These are phyloP conservation scores for Ascoidea rubescens DNA, from an alignment of 805 yeast genomes.

Conservation along the genomic window DNA sequence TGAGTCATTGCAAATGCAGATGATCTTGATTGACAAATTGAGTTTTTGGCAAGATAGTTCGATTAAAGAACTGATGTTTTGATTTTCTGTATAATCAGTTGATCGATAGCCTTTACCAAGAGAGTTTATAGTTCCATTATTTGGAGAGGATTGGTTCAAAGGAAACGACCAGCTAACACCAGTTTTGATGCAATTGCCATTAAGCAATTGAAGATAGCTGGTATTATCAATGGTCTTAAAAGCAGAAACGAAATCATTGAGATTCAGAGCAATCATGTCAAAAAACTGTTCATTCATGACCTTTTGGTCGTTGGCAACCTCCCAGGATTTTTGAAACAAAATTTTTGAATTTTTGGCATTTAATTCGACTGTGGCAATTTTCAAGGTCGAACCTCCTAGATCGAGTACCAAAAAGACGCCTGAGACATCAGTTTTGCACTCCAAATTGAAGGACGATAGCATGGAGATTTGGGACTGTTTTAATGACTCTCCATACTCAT, in stretches of 20 bases:
- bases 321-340: not conserved
- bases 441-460: slow-evolving; percentile 4
- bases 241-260: not conserved
- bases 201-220: slow-evolving; percentile 6
- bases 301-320: not conserved
- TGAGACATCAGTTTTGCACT: not conserved
- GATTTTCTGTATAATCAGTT: not conserved
- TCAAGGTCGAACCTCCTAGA: slow-evolving; percentile 9
- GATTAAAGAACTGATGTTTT: slow-evolving; percentile 2
- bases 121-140: slow-evolving; percentile 4
- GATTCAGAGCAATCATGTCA: not conserved
- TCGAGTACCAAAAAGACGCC: slow-evolving; percentile 5
- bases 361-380: slow-evolving; percentile 1
- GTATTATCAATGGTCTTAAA: slow-evolving; percentile 1
- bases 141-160: slow-evolving; percentile 2
- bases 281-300: not conserved
- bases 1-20: slow-evolving; percentile 6
- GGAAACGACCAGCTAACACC: slow-evolving; percentile 8
- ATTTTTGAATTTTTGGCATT: not conserved
- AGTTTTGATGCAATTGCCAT: slow-evolving; percentile 1
- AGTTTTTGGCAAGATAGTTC: slow-evolving; percentile 2
- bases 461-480: slow-evolving; percentile 3
- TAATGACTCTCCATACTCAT: slow-evolving; percentile 2
- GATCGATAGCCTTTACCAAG: slow-evolving; percentile 9
- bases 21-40: not conserved